Conservation (phyloP, 805 yeast genomes). For the Nakazawaea pomicola region DNA sequence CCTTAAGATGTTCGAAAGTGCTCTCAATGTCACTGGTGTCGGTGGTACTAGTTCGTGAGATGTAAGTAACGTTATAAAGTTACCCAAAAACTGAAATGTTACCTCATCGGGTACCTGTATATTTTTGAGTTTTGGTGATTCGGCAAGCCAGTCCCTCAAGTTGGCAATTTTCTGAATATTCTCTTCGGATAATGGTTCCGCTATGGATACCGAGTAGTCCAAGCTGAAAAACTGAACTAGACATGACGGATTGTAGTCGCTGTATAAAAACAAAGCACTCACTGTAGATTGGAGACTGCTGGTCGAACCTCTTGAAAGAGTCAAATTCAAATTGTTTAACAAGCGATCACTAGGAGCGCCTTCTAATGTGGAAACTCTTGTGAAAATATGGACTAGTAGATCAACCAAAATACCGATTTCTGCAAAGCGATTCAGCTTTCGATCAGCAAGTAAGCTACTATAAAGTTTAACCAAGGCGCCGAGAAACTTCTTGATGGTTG, state of each 20-base stretch:
- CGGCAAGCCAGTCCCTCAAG: not conserved
- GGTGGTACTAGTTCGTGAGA: conserved; percentile 10
- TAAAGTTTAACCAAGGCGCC: conserved; percentile 10
- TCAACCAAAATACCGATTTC: conserved; percentile 1
- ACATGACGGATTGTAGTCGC: not conserved
- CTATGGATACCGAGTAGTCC: conserved; percentile 1
- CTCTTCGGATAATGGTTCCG: not conserved
- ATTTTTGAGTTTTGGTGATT: not conserved
- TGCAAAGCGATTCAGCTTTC: conserved; percentile 1
- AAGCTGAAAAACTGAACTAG: conserved; percentile 5
- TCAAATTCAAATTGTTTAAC: not conserved
- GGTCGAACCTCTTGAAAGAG: not conserved
- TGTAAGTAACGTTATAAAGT: not conserved
- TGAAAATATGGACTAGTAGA: conserved; percentile 15
- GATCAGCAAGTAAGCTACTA: conserved; percentile 12
- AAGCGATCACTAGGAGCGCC: not conserved
- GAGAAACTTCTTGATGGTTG: conserved; percentile 9
- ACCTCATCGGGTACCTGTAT: not conserved
- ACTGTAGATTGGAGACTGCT: not conserved
- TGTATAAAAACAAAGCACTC: not conserved
- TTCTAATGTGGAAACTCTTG: conserved; percentile 14
- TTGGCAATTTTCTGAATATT: not conserved
- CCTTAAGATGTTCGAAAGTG: conserved; percentile 16
- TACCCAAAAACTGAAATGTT: conserved; percentile 1
- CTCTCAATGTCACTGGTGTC: conserved; percentile 12